phyloP scores from a whole-genome alignment of 805 yeast genomes.

The Saturnispora hagleri region DNA sequence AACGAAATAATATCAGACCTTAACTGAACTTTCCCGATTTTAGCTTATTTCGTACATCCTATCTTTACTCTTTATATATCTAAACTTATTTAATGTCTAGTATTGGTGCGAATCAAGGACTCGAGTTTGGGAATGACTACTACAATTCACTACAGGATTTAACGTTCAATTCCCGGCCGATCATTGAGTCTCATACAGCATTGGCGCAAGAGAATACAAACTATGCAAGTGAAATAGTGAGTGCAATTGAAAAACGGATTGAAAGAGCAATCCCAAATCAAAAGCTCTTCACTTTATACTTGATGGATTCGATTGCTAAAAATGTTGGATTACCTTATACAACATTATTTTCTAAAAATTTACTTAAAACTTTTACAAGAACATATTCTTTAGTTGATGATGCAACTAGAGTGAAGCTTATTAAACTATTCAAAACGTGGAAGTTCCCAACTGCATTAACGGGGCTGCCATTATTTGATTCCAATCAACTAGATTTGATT shows the following conservation, averaged over 20 bases:
- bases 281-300: slow-evolving; percentile 74
- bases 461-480: slow-evolving; percentile 65
- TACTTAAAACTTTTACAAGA: slow-evolving; percentile 61
- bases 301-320: slow-evolving; percentile 86
- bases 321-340: slow-evolving; percentile 87
- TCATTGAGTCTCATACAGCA: slow-evolving; percentile 73
- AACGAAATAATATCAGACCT: not conserved
- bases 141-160: slow-evolving; percentile 61
- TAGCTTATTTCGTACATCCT: not conserved
- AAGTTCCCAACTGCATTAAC: slow-evolving; percentile 52
- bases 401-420: slow-evolving; percentile 60
- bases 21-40: not conserved
- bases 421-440: slow-evolving; percentile 84
- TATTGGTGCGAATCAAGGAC: slow-evolving; percentile 9
- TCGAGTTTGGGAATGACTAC: slow-evolving; percentile 49
- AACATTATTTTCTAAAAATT: slow-evolving; percentile 58
- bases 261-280: slow-evolving; percentile 72
- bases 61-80: not conserved
- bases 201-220: slow-evolving; percentile 79
- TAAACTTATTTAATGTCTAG: not conserved
- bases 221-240: slow-evolving; percentile 68
- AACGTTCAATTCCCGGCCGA: slow-evolving; percentile 84
- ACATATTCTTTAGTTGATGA: slow-evolving; percentile 77
- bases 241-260: slow-evolving; percentile 67
- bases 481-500: slow-evolving; percentile 57